phyloP scores from a whole-genome alignment of 2,329 filamentous ascomycete genomes.

The Exophiala sp. region DNA sequence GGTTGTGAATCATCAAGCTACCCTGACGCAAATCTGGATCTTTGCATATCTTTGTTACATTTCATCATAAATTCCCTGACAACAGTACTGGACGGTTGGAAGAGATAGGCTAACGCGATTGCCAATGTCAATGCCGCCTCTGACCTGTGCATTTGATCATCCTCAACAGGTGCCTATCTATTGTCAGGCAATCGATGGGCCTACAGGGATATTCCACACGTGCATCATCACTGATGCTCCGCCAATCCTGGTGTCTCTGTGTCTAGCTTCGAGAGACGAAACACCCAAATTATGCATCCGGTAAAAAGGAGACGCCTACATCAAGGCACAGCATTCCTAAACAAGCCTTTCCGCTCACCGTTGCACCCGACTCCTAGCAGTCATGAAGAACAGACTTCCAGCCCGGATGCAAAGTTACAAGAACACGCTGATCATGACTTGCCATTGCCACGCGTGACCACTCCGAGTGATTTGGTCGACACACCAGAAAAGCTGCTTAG shows the following conservation, averaged over 20 bases:
- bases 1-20: too few relatives aligned
- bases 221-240: background rate
- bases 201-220: too few relatives aligned
- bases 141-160: too few relatives aligned
- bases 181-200: background rate
- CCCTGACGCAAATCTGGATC: too few relatives aligned
- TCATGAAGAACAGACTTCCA: background rate
- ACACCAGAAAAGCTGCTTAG: background rate
- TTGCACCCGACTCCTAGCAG: conserved; percentile 10
- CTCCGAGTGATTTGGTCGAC: background rate
- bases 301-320: conserved; percentile 64
- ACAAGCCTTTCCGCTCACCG: conserved; percentile 69
- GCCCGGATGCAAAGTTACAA: background rate
- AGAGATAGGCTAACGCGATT: too few relatives aligned
- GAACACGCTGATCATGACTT: background rate
- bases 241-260: background rate
- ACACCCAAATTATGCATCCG: conserved; percentile 30
- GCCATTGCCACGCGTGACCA: conserved; percentile 14
- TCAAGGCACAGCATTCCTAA: conserved; percentile 55
- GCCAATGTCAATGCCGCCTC: too few relatives aligned
- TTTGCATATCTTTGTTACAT: too few relatives aligned
- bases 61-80: too few relatives aligned
- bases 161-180: too few relatives aligned
- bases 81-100: too few relatives aligned
- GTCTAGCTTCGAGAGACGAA: background rate